Evolutionary conservation across 768 basidiomycete species (phyloP).

Genomic region (Amanita exitialis): DNA sequence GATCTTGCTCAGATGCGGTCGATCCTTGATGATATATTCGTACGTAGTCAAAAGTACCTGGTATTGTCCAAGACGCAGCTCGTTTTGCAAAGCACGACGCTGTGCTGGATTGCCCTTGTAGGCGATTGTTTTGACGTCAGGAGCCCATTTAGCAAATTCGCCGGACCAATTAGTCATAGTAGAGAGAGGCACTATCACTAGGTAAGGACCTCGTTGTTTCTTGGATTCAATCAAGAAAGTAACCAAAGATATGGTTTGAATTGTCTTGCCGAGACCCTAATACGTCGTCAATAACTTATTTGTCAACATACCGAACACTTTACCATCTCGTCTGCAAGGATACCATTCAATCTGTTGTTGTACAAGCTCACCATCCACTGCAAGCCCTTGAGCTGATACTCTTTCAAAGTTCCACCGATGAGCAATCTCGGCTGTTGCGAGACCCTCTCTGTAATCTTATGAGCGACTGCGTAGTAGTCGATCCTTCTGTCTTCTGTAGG

Average conservation of each 20-base stretch:
- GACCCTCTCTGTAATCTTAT: conserved; percentile 83
- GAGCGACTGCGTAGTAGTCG: conserved; percentile 96
- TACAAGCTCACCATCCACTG: conserved; percentile 99
- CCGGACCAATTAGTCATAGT: conserved; percentile 97
- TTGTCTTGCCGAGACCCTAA: conserved; percentile 91
- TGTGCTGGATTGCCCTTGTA: conserved; percentile 90
- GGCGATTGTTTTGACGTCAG: conserved; percentile 63
- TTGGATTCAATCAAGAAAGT: conserved; percentile 90
- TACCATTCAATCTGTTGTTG: conserved; percentile 93
- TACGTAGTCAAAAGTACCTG: conserved; percentile 92
- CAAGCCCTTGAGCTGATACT: conserved; percentile 89
- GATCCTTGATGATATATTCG: conserved; percentile 97
- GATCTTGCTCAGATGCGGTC: conserved; percentile 79
- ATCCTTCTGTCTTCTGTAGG: conserved; percentile 58
- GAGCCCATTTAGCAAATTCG: conserved; percentile 97
- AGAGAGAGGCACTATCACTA: conserved; percentile 91
- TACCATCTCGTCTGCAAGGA: conserved; percentile 92
- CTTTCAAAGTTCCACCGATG: conserved; percentile 84
- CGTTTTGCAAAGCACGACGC: conserved; percentile 67
- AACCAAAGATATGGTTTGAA: conserved; percentile 92
- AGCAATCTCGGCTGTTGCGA: conserved; percentile 64
- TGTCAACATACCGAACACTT: conserved; percentile 11
- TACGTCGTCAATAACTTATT: conserved; percentile 7
- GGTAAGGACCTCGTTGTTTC: conserved; percentile 86
- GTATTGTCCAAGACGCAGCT: conserved; percentile 74